Base-by-base conservation (phyloP, 148 eudicot species). In the Fallopia convolvulus region DNA sequence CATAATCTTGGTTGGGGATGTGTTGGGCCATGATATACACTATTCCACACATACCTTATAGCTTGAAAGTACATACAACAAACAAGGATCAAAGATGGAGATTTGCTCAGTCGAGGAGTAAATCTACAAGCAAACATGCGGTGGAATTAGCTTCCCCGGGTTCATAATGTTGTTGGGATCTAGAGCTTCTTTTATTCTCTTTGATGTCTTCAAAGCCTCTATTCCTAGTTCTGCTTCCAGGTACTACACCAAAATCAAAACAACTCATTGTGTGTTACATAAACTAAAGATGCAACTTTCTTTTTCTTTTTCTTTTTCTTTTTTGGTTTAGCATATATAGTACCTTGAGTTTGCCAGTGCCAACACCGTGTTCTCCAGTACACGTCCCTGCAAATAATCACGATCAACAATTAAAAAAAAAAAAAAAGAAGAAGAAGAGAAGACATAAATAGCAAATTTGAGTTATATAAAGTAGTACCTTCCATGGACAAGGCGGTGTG, bases 311-410 rank as follows among this genome's bases (percentile, higher is more conserved):
- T n/a, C n/a, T 11, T 6, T 44, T 44, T 6, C 7, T 44, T 8
- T 44, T 44, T 26, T 26, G 30, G 39, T 36, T 36, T 36, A 36
- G 4, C 39, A 36, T 36, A 33, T 33, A 36, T 36, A 36, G 39
- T 85, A 94, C 98, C 96, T 95, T 95, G 93, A 95, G 85, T 84
- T 95, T 95, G 39, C 99, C 99, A 11, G 99, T 95, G 72, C 99
- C 99, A 74, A 95, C 97, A 55, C 99, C 99, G 79, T 95, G 99
- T 88, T 95, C 99, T 70, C 99, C 99, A 0, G 99, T 95, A 76
- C 99, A 95, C 41, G 99, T 95, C 81, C 98, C 98, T 93, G 88
- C 21, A 58, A 36, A 72, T 42, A 47, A 48, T 80, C 52, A 81
- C 70, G 55, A 30, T 33, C 21, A 78, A 18, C 26, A 36, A 4